Conservation (phyloP, 1,139 yeast genomes). For the Lipomyces yarrowii region DNA sequence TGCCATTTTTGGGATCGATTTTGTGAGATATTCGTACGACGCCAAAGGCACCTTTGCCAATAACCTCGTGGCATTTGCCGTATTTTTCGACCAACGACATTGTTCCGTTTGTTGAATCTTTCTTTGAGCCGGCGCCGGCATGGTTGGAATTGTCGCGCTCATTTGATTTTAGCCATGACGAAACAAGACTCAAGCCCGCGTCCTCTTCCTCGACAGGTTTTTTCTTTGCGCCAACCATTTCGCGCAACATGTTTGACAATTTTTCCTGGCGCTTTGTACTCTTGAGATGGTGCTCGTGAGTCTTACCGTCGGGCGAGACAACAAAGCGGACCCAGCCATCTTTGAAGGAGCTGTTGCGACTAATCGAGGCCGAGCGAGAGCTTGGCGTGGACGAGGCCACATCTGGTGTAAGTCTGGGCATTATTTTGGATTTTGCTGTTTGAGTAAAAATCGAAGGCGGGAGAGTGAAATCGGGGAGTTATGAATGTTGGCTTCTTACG, state of each 20-base stretch:
- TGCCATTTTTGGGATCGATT: constrained; percentile 46
- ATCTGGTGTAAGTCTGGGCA: constrained; percentile 7
- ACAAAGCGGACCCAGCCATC: constrained; percentile 32
- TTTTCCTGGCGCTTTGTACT: constrained; percentile 87
- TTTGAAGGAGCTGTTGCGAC: constrained; percentile 17
- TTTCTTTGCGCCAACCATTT: constrained; percentile 54
- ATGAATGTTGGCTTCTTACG: too few species aligned
- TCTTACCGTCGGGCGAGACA: constrained; percentile 24
- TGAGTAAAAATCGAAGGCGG: neutral
- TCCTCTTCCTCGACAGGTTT: constrained; percentile 31
- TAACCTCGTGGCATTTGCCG: constrained; percentile 76
- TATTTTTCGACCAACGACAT: constrained; percentile 62
- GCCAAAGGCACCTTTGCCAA: constrained; percentile 84
- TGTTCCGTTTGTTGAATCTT: constrained; percentile 36
- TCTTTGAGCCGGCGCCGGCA: constrained; percentile 41
- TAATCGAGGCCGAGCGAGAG: constrained; percentile 7
- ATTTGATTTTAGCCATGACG: constrained; percentile 72
- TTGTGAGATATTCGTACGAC: constrained; percentile 73
- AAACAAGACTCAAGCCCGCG: constrained; percentile 76
- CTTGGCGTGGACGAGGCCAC: constrained; percentile 5
- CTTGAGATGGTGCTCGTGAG: constrained; percentile 78
- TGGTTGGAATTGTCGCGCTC: constrained; percentile 37
- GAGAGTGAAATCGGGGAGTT: neutral
- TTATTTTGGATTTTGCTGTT: neutral
- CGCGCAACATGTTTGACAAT: constrained; percentile 81